These are phyloP conservation scores for Cyclostephanos invisitatus DNA, from an alignment of 108 stramenopile species.

Conservation along the genomic window DNA sequence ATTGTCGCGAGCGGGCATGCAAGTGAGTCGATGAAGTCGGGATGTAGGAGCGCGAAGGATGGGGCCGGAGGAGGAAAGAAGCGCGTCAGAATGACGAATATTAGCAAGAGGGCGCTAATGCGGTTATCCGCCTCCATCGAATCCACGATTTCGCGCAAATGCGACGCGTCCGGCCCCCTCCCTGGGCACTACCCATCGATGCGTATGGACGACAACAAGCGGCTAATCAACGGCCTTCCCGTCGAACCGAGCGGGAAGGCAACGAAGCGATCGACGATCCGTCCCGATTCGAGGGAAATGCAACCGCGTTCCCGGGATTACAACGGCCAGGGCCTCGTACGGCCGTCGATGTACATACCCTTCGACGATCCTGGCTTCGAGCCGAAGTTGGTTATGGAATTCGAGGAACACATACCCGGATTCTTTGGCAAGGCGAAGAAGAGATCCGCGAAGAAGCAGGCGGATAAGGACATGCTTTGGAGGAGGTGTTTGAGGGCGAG, in stretches of 20 bases:
- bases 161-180: too few relatives aligned
- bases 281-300: slow-evolving; percentile 50
- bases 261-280: slow-evolving; percentile 43
- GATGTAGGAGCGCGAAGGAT: background rate
- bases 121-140: background rate
- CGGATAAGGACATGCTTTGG: slow-evolving; percentile 78
- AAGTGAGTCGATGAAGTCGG: too few relatives aligned
- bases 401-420: slow-evolving; percentile 80
- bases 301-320: slow-evolving; percentile 83
- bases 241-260: slow-evolving; percentile 47
- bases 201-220: background rate
- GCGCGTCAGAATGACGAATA: slow-evolving; percentile 1
- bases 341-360: slow-evolving; percentile 63
- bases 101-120: background rate
- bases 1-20: too few relatives aligned
- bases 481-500: slow-evolving; percentile 54
- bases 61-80: background rate
- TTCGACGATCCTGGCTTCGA: slow-evolving; percentile 70
- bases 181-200: too few relatives aligned
- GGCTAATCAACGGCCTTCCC: slow-evolving; percentile 27
- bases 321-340: slow-evolving; percentile 81
- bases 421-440: slow-evolving; percentile 86
- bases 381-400: slow-evolving; percentile 77
- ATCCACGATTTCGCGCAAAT: slow-evolving; percentile 2
- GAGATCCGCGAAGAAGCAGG: slow-evolving; percentile 80